Percentiles rank a stretch among this genome's conserved stretches.
Evolutionary conservation across 2,329 filamentous ascomycete species (phyloP).

Genomic region (Penicillium sp.): DNA sequence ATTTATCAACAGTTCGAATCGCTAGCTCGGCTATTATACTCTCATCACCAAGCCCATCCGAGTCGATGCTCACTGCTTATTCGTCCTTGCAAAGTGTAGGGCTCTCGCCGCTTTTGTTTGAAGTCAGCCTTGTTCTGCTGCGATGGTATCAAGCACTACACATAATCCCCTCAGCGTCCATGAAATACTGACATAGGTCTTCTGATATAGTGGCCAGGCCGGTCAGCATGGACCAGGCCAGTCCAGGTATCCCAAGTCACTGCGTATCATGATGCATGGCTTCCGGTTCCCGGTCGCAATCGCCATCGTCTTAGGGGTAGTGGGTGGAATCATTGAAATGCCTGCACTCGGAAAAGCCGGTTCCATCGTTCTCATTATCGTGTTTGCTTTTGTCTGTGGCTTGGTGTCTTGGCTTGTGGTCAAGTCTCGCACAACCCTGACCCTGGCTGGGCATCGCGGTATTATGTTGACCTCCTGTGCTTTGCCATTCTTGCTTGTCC

Average conservation of each 20-base stretch:
- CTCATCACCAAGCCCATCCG: constrained; percentile 15
- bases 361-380: constrained; percentile 22
- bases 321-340: constrained; percentile 21
- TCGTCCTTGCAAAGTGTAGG: constrained; percentile 27
- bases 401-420: constrained; percentile 24
- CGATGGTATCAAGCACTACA: constrained; percentile 20
- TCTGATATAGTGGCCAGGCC: constrained; percentile 26
- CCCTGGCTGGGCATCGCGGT: constrained; percentile 18
- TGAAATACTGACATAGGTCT: not conserved
- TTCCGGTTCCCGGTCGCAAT: constrained; percentile 30
- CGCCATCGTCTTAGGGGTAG: constrained; percentile 26
- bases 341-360: constrained; percentile 21
- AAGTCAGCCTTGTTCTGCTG: constrained; percentile 31
- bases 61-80: constrained; percentile 25
- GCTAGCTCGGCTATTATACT: constrained; percentile 27
- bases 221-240: constrained; percentile 28
- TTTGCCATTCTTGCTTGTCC: constrained; percentile 26
- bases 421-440: constrained; percentile 19
- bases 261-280: constrained; percentile 25
- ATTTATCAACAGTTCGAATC: constrained; percentile 24
- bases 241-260: constrained; percentile 24
- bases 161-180: not conserved
- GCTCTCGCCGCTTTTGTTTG: constrained; percentile 33
- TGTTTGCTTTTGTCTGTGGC: constrained; percentile 25
- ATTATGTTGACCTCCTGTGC: constrained; percentile 18